A percentile compares a stretch with the other conserved stretches of the same genome.
Evolutionary conservation across 2,329 filamentous ascomycete species (phyloP).

Genomic region (Fusarium graminum): DNA sequence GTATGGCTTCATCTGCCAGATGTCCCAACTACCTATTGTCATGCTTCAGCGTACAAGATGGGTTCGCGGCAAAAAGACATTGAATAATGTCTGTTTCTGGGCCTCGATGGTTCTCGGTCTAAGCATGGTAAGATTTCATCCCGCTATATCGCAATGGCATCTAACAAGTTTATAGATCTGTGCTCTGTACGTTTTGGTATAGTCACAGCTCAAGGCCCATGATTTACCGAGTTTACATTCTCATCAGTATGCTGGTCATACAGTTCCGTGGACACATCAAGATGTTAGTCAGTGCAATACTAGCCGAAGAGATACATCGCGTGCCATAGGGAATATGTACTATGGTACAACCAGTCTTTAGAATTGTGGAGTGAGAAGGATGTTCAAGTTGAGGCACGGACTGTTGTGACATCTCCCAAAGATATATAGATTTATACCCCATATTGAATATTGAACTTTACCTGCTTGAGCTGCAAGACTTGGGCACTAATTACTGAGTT

Average conservation of each 20-base stretch:
- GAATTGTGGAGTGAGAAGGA: slow-evolving; percentile 4
- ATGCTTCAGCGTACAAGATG: slow-evolving; percentile 85
- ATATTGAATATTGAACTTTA: slow-evolving; percentile 16
- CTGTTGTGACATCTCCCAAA: slow-evolving; percentile 2
- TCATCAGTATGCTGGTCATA: slow-evolving; percentile 21
- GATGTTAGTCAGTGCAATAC: not conserved
- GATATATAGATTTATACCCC: slow-evolving; percentile 39
- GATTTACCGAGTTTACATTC: not conserved
- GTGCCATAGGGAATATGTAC: not conserved
- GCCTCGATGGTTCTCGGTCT: slow-evolving; percentile 89
- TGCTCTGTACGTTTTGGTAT: slow-evolving; percentile 66
- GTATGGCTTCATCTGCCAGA: slow-evolving; percentile 94
- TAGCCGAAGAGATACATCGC: not conserved
- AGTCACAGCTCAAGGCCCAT: slow-evolving; percentile 22
- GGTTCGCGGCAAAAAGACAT: slow-evolving; percentile 78
- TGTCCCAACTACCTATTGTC: slow-evolving; percentile 97
- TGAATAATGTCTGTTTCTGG: slow-evolving; percentile 95
- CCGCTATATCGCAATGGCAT: not conserved
- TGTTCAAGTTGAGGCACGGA: not conserved
- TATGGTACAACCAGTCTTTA: not conserved
- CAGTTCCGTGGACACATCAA: not conserved
- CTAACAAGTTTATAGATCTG: slow-evolving; percentile 59
- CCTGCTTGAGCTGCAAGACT: not conserved
- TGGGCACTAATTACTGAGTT: not conserved
- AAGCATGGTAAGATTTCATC: slow-evolving; percentile 73